These are phyloP conservation scores for Fragaria nilgerrensis DNA, from an alignment of 306 rosid genomes.

Conservation along the genomic window DNA sequence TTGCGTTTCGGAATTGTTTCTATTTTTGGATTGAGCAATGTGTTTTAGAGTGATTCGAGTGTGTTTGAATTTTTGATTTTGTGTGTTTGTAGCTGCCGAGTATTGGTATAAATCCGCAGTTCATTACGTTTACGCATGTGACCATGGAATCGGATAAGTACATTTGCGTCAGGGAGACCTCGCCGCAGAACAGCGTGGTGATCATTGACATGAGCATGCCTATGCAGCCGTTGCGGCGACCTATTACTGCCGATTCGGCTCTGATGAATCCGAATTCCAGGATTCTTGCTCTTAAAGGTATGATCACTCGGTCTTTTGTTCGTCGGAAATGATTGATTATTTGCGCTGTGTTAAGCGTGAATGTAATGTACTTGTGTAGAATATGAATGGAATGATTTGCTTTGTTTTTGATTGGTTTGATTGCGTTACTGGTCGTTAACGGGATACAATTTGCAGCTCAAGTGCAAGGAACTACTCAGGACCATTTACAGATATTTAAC, in stretches of 20 bases:
- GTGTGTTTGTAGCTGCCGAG: slow-evolving; percentile 55
- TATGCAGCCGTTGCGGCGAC: slow-evolving; percentile 78
- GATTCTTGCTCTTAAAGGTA: slow-evolving; percentile 81
- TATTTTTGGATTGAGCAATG: not conserved
- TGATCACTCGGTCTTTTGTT: not conserved
- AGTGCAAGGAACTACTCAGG: slow-evolving; percentile 77
- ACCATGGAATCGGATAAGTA: slow-evolving; percentile 87
- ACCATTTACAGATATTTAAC: slow-evolving; percentile 78
- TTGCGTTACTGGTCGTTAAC: slow-evolving; percentile 4
- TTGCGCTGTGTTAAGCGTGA: not conserved
- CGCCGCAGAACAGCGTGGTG: slow-evolving; percentile 71
- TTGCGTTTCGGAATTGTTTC: not conserved
- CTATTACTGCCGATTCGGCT: slow-evolving; percentile 82
- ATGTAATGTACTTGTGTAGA: not conserved
- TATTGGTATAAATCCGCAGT: slow-evolving; percentile 69
- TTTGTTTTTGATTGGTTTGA: not conserved
- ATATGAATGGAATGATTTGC: not conserved
- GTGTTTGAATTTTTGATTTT: not conserved
- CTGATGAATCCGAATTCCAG: slow-evolving; percentile 70
- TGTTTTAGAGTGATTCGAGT: not conserved
- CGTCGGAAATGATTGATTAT: not conserved
- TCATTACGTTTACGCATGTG: slow-evolving; percentile 72
- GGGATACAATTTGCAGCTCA: slow-evolving; percentile 48
- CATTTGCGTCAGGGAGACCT: slow-evolving; percentile 76
- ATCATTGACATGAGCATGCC: slow-evolving; percentile 76